Evolutionary conservation across 1,284 basidiomycete species (phyloP), one percentile per base, ranked within the genome.

Genomic region (Calocybe gambosa): DNA sequence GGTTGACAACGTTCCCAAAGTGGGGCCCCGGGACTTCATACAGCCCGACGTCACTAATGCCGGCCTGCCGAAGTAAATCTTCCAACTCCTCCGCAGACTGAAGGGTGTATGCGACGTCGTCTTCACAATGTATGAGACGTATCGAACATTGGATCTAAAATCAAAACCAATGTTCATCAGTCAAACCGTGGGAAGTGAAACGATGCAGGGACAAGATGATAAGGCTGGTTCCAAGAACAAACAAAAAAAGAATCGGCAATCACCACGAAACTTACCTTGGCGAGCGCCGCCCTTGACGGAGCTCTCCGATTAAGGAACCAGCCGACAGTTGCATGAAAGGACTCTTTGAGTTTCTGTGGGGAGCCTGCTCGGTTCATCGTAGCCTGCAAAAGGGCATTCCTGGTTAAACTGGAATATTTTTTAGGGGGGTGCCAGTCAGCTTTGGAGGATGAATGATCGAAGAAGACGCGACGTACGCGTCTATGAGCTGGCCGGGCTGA

Each of bases 231-330:
- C n/a, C n/a, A 13, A 10, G 18, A 20, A 12, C 9, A 37, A 23
- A 25, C 29, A 36, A 9, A 33, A 43, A n/a, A 47, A 64, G 9
- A 9, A 26, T 26, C 25, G 25, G 25, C 25, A 26, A 26, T 26
- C 25, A 26, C 25, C 25, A 9, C 25, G n/a, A n/a, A 5, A 5
- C 9, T 26, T 26, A 26, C 62, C 50, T 55, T 62, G 25, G 58
- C 45, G 8, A 69, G 53, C 6, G 51, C 51, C 20, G 54, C 55
- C 7, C 52, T 43, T 8, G 65, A 43, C 18, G 62, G 59, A 2
- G 59, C 55, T 43, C 46, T 58, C 10, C 68, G 60, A 25, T 66
- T 59, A 13, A 58, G 26, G 49, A 70, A 63, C 58, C 67, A 68
- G n/a, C 60, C 60, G 29, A 69, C 50, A 7, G 58, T 58, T 7